phyloP scores from a whole-genome alignment of 768 basidiomycete species.

The Sporobolomyces phaffii region DNA sequence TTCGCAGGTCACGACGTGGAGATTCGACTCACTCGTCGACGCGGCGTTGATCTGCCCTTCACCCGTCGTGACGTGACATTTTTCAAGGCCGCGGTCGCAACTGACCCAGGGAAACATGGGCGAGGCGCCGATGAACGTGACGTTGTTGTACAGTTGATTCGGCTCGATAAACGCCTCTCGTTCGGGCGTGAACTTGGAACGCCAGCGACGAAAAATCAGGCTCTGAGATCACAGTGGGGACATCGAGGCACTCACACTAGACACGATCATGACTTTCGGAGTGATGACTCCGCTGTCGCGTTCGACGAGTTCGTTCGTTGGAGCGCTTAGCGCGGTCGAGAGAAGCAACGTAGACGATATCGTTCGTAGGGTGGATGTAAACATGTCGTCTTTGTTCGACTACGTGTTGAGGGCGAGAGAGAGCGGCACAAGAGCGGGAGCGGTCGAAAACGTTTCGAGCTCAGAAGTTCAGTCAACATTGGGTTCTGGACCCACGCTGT shows the following conservation, averaged over 20 bases:
- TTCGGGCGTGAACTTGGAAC: slow-evolving; percentile 40
- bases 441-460: too few species aligned
- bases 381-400: too few species aligned
- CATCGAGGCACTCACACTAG: neutral
- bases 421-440: too few species aligned
- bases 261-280: slow-evolving; percentile 5
- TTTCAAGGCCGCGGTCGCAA: slow-evolving; percentile 46
- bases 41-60: slow-evolving; percentile 51
- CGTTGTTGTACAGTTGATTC: slow-evolving; percentile 45
- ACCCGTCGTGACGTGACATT: slow-evolving; percentile 47
- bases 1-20: neutral
- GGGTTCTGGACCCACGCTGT: too few species aligned
- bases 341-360: too few species aligned
- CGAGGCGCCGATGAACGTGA: slow-evolving; percentile 45
- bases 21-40: slow-evolving; percentile 35
- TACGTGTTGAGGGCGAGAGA: too few species aligned
- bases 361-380: too few species aligned
- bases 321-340: too few species aligned
- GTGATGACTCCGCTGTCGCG: neutral
- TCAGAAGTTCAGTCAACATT: too few species aligned
- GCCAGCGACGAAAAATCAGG: neutral
- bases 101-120: slow-evolving; percentile 48
- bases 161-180: slow-evolving; percentile 40
- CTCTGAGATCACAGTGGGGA: neutral
- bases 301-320: neutral